phyloP scores from a whole-genome alignment of 495 filamentous ascomycete species.

The Penicillium ucsense region DNA sequence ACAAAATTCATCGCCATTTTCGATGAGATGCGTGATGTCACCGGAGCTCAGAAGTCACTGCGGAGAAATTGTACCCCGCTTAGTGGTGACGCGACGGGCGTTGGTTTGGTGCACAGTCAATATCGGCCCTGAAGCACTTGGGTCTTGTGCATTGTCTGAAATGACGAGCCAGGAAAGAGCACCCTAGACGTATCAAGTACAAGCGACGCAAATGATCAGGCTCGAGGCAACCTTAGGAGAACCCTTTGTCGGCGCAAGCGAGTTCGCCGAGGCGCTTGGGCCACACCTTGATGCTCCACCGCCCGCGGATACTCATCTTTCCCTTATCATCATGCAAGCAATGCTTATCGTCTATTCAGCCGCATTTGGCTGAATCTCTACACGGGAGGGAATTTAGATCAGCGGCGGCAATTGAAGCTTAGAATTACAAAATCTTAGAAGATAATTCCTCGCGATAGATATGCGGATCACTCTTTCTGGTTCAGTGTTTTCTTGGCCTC shows the following conservation, averaged over 20 bases:
- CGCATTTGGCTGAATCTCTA: too few species aligned
- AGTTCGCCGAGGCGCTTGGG: slow-evolving; percentile 27
- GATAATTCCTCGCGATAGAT: too few species aligned
- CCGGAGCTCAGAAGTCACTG: slow-evolving; percentile 6
- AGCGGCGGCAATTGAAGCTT: too few species aligned
- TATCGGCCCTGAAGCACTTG: background rate
- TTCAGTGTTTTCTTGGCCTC: too few species aligned
- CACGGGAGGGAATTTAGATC: background rate
- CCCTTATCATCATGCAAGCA: background rate
- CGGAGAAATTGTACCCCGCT: slow-evolving; percentile 17
- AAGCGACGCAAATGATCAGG: too few species aligned
- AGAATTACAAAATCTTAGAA: too few species aligned
- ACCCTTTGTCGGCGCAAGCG: slow-evolving; percentile 26
- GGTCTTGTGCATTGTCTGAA: too few species aligned
- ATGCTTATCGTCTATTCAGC: background rate
- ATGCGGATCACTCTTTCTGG: too few species aligned
- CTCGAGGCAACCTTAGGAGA: slow-evolving; percentile 1
- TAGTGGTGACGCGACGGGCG: slow-evolving; percentile 1
- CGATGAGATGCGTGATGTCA: background rate
- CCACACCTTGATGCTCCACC: slow-evolving; percentile 33
- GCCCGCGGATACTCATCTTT: slow-evolving; percentile 13
- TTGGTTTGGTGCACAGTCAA: slow-evolving; percentile 7
- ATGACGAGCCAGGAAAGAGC: too few species aligned
- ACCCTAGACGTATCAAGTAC: too few species aligned
- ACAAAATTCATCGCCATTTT: slow-evolving; percentile 86